Evolutionary conservation across 768 basidiomycete species (phyloP).

Genomic region (Boletales sp.): DNA sequence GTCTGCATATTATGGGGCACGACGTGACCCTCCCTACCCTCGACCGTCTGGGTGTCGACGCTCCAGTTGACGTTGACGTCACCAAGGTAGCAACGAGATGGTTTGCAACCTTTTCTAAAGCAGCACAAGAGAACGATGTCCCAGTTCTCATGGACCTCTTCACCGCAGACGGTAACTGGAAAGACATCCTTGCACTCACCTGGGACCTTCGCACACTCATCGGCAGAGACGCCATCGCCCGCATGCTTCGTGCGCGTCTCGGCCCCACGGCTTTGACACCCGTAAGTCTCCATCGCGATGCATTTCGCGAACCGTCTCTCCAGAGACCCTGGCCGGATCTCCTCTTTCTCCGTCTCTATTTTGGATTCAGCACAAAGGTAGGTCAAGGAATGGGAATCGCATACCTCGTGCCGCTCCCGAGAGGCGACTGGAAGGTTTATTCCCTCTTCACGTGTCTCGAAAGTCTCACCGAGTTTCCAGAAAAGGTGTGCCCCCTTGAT

Average conservation of each 20-base stretch:
- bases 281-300: conserved; percentile 20
- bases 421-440: conserved; percentile 51
- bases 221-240: conserved; percentile 28
- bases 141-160: conserved; percentile 25
- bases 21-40: conserved; percentile 24
- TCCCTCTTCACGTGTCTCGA: conserved; percentile 55
- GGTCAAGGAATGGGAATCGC: conserved; percentile 47
- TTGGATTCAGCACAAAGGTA: conserved; percentile 44
- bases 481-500: conserved; percentile 24
- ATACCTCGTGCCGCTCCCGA: conserved; percentile 46
- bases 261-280: conserved; percentile 7
- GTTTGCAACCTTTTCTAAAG: conserved; percentile 23
- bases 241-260: conserved; percentile 35
- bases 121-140: conserved; percentile 14
- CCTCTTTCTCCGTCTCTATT: conserved; percentile 49
- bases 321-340: conserved; percentile 46
- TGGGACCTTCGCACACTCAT: conserved; percentile 47
- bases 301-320: conserved; percentile 18
- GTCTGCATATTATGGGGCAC: no score
- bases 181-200: conserved; percentile 46
- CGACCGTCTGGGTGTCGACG: conserved; percentile 19
- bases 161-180: conserved; percentile 36
- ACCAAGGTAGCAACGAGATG: conserved; percentile 23
- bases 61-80: conserved; percentile 20
- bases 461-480: conserved; percentile 45